phyloP scores from a whole-genome alignment of 352 stramenopile species.

The Pythium pyrilobum region DNA sequence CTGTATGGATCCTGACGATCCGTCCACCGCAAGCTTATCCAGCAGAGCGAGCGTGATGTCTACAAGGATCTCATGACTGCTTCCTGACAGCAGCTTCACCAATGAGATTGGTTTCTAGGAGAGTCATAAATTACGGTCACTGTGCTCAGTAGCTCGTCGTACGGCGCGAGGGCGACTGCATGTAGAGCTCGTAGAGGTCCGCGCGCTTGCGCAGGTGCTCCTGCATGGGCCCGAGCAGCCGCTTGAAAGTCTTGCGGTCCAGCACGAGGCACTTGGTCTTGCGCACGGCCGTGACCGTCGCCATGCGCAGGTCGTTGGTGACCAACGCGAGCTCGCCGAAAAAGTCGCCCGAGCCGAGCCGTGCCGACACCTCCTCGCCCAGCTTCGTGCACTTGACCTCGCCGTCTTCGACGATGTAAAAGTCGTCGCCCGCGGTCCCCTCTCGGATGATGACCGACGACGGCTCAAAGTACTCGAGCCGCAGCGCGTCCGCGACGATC shows the following conservation, averaged over 20 bases:
- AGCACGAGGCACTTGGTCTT: constrained; percentile 82
- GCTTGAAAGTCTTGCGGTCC: constrained; percentile 88
- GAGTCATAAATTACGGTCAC: no score
- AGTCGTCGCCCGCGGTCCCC: constrained; percentile 59
- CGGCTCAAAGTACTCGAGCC: constrained; percentile 43
- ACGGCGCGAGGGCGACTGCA: constrained; percentile 22
- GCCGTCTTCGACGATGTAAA: constrained; percentile 76
- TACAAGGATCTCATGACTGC: no score
- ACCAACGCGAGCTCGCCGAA: constrained; percentile 88
- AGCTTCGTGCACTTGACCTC: constrained; percentile 59
- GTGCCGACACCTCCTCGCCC: constrained; percentile 51
- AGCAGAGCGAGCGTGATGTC: no score
- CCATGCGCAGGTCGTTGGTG: constrained; percentile 80
- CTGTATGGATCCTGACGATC: no score
- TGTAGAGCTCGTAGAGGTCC: constrained; percentile 68
- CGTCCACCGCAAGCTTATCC: no score
- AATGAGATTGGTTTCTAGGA: no score
- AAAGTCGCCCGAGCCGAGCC: constrained; percentile 52
- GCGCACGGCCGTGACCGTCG: constrained; percentile 82
- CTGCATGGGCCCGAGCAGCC: constrained; percentile 83
- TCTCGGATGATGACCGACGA: constrained; percentile 42
- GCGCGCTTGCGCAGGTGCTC: constrained; percentile 77
- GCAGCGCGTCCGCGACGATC: constrained; percentile 67
- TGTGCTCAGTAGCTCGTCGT: no score
- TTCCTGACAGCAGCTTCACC: no score